Percentiles rank a stretch among this genome's conserved stretches.
These are phyloP conservation scores for Ceratobasidium sp. DNA, from an alignment of 1,284 basidiomycete species.

Conservation along the genomic window DNA sequence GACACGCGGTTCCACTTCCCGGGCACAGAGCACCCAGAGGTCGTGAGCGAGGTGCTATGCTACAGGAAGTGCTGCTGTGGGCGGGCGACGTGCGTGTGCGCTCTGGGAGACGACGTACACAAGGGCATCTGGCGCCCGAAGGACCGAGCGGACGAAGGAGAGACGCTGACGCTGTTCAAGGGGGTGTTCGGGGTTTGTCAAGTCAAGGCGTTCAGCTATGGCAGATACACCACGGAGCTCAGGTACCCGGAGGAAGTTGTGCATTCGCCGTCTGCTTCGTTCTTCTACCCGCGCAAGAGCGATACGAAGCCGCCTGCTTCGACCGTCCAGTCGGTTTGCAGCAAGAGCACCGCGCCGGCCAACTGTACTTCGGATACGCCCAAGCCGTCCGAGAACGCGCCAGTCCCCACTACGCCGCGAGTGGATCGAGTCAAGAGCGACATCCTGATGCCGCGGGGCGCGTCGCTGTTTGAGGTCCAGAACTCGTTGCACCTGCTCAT, in stretches of 20 bases:
- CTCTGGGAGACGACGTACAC: background rate
- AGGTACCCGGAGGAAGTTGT: background rate
- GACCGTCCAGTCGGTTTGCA: no score
- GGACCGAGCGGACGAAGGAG: slow-evolving; percentile 1
- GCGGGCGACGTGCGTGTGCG: slow-evolving; percentile 16
- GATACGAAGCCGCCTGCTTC: background rate
- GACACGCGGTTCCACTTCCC: slow-evolving; percentile 1
- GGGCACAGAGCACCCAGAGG: background rate
- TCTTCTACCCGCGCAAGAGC: background rate
- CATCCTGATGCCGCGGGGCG: slow-evolving; percentile 8
- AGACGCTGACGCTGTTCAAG: slow-evolving; percentile 7
- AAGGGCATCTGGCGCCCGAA: slow-evolving; percentile 23
- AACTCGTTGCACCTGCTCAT: slow-evolving; percentile 4
- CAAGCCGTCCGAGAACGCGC: background rate
- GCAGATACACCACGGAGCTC: background rate
- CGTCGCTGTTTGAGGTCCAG: background rate
- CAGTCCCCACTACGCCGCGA: background rate
- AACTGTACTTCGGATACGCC: background rate
- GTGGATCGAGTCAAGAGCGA: background rate
- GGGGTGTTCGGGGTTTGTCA: slow-evolving; percentile 20
- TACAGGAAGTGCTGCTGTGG: slow-evolving; percentile 21
- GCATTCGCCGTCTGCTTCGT: background rate
- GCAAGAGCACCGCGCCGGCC: background rate
- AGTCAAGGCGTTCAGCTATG: background rate
- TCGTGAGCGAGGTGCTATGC: slow-evolving; percentile 19